These are phyloP conservation scores for Auricularia auricula-judae DNA, from an alignment of 768 basidiomycete genomes.

Conservation along the genomic window DNA sequence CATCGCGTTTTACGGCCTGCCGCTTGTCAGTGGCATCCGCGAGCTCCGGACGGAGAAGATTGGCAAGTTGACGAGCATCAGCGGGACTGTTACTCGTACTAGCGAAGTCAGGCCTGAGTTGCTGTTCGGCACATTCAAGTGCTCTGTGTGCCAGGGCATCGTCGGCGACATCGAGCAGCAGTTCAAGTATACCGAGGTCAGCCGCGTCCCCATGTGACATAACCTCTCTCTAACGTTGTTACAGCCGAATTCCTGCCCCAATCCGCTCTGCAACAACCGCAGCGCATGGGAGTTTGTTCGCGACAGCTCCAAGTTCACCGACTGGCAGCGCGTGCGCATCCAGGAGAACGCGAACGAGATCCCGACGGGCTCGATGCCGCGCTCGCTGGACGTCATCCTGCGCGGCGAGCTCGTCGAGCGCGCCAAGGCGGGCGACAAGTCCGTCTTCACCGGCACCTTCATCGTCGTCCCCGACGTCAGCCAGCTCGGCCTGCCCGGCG, in stretches of 20 bases:
- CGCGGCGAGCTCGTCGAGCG: slow-evolving; percentile 93
- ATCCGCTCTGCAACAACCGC: slow-evolving; percentile 87
- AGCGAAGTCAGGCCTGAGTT: slow-evolving; percentile 96
- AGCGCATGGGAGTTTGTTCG: slow-evolving; percentile 88
- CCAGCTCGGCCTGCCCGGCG: slow-evolving; percentile 89
- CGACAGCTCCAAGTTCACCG: slow-evolving; percentile 91
- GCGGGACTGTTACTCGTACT: slow-evolving; percentile 94
- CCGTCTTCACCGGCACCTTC: slow-evolving; percentile 94
- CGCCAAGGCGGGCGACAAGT: slow-evolving; percentile 99
- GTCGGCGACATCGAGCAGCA: slow-evolving; percentile 96
- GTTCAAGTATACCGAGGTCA: slow-evolving; percentile 97
- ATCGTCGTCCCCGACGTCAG: slow-evolving; percentile 98
- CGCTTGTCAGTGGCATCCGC: slow-evolving; percentile 88
- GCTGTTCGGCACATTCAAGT: slow-evolving; percentile 86
- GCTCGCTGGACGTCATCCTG: slow-evolving; percentile 90
- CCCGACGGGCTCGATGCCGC: slow-evolving; percentile 96
- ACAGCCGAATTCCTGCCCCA: slow-evolving; percentile 88
- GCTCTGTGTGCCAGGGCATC: slow-evolving; percentile 75
- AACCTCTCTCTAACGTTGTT: slow-evolving; percentile 7
- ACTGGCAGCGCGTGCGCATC: slow-evolving; percentile 99
- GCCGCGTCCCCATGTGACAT: background rate
- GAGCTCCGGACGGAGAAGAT: slow-evolving; percentile 89
- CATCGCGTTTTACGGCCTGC: slow-evolving; percentile 91
- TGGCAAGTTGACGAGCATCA: slow-evolving; percentile 88
- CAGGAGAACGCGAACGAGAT: slow-evolving; percentile 99